Evolutionary conservation across 345 rosid species (phyloP).

Genomic region (Eucalyptus fibrosa): DNA sequence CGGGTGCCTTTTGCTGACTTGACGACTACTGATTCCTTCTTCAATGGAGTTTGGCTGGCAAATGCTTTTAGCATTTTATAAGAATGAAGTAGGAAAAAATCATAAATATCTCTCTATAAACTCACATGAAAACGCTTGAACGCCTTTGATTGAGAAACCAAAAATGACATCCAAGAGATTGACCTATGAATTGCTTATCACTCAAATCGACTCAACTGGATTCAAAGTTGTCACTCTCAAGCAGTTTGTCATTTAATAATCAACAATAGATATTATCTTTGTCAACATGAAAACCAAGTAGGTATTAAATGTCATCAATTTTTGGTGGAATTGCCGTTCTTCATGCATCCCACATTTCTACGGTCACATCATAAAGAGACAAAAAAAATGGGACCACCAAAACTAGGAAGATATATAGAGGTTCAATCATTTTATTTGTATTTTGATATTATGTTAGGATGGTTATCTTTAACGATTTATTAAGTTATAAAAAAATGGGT

Average conservation of each 20-base stretch:
- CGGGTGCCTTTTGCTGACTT: not conserved
- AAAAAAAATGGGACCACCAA: not conserved
- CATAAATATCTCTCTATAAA: not conserved
- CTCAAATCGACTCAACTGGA: not conserved
- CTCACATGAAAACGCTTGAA: not conserved
- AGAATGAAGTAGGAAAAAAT: too few relatives aligned
- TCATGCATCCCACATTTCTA: not conserved
- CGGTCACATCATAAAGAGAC: not conserved
- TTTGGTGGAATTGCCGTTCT: too few relatives aligned
- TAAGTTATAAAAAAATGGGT: not conserved
- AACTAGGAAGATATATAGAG: not conserved
- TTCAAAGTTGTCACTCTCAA: not conserved
- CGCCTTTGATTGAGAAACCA: not conserved
- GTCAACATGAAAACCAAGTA: not conserved
- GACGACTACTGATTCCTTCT: not conserved
- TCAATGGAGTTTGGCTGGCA: not conserved
- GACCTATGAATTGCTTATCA: not conserved
- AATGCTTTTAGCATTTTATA: not conserved
- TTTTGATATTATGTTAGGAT: not conserved
- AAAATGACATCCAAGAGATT: not conserved
- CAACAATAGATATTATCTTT: not conserved
- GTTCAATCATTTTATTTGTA: not conserved
- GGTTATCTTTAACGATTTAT: not conserved
- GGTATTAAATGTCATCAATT: not conserved
- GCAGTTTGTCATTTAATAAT: not conserved